These are phyloP conservation scores for Malassezia sp. DNA, from an alignment of 1,284 basidiomycete genomes.

Conservation along the genomic window DNA sequence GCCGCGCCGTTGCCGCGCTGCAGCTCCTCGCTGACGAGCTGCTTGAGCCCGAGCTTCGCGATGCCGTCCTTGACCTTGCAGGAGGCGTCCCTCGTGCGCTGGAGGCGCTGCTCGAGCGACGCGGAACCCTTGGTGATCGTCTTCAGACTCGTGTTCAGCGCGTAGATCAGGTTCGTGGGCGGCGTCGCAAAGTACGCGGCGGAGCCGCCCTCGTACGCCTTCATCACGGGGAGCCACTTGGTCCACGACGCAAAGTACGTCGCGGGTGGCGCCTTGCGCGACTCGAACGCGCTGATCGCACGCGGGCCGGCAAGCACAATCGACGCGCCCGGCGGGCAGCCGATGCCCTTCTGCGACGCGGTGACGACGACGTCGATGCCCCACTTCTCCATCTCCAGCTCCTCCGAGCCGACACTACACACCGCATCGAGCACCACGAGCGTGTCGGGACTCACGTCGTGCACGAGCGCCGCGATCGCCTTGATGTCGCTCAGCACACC, in stretches of 20 bases:
- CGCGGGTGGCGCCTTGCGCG: constrained; percentile 59
- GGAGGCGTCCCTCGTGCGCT: constrained; percentile 63
- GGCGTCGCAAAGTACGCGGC: constrained; percentile 43
- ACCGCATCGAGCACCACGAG: constrained; percentile 81
- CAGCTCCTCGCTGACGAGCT: constrained; percentile 37
- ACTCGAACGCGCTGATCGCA: constrained; percentile 65
- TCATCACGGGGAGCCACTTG: constrained; percentile 45
- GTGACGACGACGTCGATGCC: constrained; percentile 77
- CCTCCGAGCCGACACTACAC: constrained; percentile 89
- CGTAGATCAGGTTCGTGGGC: constrained; percentile 85
- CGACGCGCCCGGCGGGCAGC: constrained; percentile 84
- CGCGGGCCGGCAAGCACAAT: constrained; percentile 69
- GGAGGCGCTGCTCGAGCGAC: constrained; percentile 69
- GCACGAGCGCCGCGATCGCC: constrained; percentile 64
- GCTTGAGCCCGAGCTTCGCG: constrained; percentile 57
- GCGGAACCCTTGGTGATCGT: constrained; percentile 55
- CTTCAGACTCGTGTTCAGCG: constrained; percentile 67
- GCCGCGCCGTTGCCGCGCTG: constrained; percentile 32
- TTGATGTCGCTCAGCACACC: constrained; percentile 78
- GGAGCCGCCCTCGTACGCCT: constrained; percentile 42
- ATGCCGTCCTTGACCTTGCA: constrained; percentile 63
- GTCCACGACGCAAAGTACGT: constrained; percentile 67
- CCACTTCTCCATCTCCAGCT: constrained; percentile 88
- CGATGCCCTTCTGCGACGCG: constrained; percentile 89
- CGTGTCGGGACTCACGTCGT: constrained; percentile 69